A percentile compares a stretch with the other conserved stretches of the same genome.
These are phyloP conservation scores for Fusarium clavum DNA, from an alignment of 2,329 filamentous ascomycete genomes.

Conservation along the genomic window DNA sequence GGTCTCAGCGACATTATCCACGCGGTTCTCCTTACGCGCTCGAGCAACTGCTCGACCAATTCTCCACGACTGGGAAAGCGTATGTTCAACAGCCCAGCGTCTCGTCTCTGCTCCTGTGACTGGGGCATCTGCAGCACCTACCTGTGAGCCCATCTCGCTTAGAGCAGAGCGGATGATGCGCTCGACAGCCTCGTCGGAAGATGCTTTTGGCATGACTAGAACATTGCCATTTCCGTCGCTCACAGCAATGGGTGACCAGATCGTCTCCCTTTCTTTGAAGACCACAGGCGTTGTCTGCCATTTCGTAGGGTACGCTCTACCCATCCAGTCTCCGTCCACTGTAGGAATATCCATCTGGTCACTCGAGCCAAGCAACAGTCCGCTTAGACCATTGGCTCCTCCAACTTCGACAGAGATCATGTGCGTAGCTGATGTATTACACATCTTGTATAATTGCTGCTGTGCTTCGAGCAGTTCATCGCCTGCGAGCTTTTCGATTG, in stretches of 20 bases:
- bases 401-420: conserved; percentile 74
- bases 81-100: conserved; percentile 64
- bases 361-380: conserved; percentile 66
- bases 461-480: conserved; percentile 66
- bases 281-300: conserved; percentile 67
- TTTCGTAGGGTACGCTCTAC: conserved; percentile 64
- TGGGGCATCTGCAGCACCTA: conserved; percentile 61
- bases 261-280: conserved; percentile 60
- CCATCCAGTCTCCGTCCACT: conserved; percentile 69
- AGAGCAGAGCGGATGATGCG: conserved; percentile 62
- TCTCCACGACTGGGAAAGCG: conserved; percentile 65
- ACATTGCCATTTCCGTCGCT: conserved; percentile 65
- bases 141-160: conserved; percentile 66
- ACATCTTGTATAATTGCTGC: conserved; percentile 64
- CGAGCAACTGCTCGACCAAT: conserved; percentile 70
- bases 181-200: conserved; percentile 61
- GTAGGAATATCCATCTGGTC: conserved; percentile 63
- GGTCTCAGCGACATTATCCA: conserved; percentile 66
- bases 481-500: conserved; percentile 69
- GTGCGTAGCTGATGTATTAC: conserved; percentile 61
- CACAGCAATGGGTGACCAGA: conserved; percentile 61
- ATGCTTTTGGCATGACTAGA: conserved; percentile 61
- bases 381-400: conserved; percentile 72
- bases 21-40: conserved; percentile 60
- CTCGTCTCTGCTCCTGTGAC: conserved; percentile 62